A percentile compares a stretch with the other conserved stretches of the same genome.
phyloP scores from a whole-genome alignment of 257 asterid species.

The Penstemon davidsonii region DNA sequence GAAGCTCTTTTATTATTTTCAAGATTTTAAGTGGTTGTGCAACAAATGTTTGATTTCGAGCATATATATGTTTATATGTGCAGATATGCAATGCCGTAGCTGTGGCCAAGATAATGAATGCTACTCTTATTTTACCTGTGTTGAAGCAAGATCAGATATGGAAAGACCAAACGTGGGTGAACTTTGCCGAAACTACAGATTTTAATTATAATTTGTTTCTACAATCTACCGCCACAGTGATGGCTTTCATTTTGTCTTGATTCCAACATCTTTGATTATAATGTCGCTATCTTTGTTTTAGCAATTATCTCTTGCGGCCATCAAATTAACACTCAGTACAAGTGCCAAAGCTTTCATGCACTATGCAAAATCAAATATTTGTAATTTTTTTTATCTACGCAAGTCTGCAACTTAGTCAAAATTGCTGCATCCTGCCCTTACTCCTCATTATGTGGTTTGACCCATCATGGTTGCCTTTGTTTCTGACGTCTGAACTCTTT shows the following conservation, averaged over 20 bases:
- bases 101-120: slow-evolving; percentile 96
- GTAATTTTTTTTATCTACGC: neutral
- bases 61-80: slow-evolving; percentile 28
- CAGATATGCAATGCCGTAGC: slow-evolving; percentile 99
- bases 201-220: slow-evolving; percentile 6
- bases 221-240: neutral
- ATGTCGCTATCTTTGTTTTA: neutral
- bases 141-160: slow-evolving; percentile 99
- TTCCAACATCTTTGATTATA: neutral
- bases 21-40: slow-evolving; percentile 13
- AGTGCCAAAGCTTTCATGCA: neutral
- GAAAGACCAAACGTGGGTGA: slow-evolving; percentile 98
- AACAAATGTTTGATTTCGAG: slow-evolving; percentile 13
- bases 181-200: slow-evolving; percentile 29
- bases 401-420: slow-evolving; percentile 17
- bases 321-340: neutral
- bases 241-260: slow-evolving; percentile 4
- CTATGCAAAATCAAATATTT: slow-evolving; percentile 6
- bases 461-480: neutral
- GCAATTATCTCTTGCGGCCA: neutral
- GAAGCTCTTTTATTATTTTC: slow-evolving; percentile 1
- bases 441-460: slow-evolving; percentile 8
- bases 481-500: slow-evolving; percentile 5
- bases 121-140: slow-evolving; percentile 94
- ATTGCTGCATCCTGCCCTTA: neutral